Evolutionary conservation across 306 rosid genomes (phyloP).

Genomic region (Canavalia gladiata): DNA sequence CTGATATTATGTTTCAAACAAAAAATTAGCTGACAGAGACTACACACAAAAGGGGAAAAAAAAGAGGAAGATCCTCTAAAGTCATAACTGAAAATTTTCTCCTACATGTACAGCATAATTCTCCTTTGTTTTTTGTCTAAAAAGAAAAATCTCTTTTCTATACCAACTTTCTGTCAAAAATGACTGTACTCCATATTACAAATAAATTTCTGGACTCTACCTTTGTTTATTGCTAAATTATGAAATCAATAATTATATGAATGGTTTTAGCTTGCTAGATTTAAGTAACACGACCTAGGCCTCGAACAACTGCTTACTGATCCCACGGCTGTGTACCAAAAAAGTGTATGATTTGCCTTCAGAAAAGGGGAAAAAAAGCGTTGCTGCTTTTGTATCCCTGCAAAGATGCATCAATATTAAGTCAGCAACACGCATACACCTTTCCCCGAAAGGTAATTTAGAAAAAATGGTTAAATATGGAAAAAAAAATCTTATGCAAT

Average conservation of each 20-base stretch:
- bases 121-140: background rate
- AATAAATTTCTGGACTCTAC: conserved; percentile 28
- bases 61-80: background rate
- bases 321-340: conserved; percentile 10
- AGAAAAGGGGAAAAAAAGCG: background rate
- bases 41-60: background rate
- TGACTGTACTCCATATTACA: conserved; percentile 26
- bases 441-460: background rate
- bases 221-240: conserved; percentile 23
- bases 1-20: background rate
- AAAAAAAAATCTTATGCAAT: background rate
- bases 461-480: background rate
- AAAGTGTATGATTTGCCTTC: conserved; percentile 35
- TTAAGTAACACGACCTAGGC: background rate
- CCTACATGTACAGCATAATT: conserved; percentile 1
- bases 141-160: conserved; percentile 11
- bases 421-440: conserved; percentile 26
- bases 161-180: conserved; percentile 37
- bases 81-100: conserved; percentile 8
- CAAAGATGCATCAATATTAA: conserved; percentile 14
- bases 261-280: conserved; percentile 14
- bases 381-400: conserved; percentile 43
- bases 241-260: conserved; percentile 42
- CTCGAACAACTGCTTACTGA: background rate
- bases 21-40: background rate